Conservation (phyloP, 2,329 filamentous ascomycete species). For the Amauroascus niger region DNA sequence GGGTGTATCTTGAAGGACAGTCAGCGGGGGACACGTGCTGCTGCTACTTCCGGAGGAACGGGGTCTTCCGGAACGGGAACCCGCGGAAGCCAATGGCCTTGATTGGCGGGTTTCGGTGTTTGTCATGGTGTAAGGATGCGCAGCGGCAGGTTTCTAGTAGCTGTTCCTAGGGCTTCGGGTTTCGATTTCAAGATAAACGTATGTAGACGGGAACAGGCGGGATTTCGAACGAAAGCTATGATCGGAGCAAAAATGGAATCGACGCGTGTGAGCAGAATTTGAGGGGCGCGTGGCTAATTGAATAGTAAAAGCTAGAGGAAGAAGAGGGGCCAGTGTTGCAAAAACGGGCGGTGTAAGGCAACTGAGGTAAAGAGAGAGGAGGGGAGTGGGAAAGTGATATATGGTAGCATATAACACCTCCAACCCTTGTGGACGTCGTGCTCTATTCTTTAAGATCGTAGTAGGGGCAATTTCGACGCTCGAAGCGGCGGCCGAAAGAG, state of each 20-base stretch:
- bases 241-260: background rate
- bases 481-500: constrained; percentile 40
- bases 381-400: constrained; percentile 15
- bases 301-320: background rate
- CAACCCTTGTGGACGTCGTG: constrained; percentile 26
- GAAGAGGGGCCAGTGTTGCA: background rate
- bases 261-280: background rate
- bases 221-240: too few species aligned
- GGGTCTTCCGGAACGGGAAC: background rate
- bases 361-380: constrained; percentile 9
- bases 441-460: constrained; percentile 32
- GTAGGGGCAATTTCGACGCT: constrained; percentile 54
- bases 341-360: background rate
- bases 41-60: background rate
- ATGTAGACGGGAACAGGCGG: too few species aligned
- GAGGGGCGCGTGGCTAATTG: background rate
- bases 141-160: background rate
- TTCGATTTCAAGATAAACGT: background rate
- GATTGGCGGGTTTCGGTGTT: background rate
- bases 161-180: background rate
- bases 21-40: background rate
- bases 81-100: constrained; percentile 2
- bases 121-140: background rate
- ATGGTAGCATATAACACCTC: constrained; percentile 27
- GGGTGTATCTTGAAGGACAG: background rate